Conservation (phyloP, 352 stramenopile species). For the Blastocystis sp. region DNA sequence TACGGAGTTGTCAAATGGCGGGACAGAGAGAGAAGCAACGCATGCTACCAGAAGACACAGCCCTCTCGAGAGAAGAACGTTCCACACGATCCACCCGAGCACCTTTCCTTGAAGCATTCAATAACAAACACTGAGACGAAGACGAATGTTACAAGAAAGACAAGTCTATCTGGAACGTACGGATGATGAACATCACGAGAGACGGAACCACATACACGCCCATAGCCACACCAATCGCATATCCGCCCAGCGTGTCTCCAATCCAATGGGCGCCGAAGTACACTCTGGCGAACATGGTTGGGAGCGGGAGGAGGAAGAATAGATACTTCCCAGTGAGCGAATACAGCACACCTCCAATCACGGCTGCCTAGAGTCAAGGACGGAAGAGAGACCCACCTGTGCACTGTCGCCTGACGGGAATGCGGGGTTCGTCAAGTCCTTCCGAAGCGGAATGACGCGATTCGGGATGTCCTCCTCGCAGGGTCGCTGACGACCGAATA, state of each 20-base stretch:
- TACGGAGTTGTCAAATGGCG: conserved; percentile 35
- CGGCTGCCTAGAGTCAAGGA: conserved; percentile 56
- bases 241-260: conserved; percentile 65
- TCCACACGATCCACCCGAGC: background rate
- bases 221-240: conserved; percentile 54
- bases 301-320: conserved; percentile 42
- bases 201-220: conserved; percentile 61
- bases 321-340: conserved; percentile 32
- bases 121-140: conserved; percentile 45
- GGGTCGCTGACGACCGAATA: conserved; percentile 64
- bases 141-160: conserved; percentile 10
- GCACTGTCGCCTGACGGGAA: conserved; percentile 73
- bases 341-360: conserved; percentile 59
- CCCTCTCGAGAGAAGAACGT: conserved; percentile 18
- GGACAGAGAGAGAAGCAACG: background rate
- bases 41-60: background rate
- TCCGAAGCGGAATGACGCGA: conserved; percentile 59
- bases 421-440: conserved; percentile 66
- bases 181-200: conserved; percentile 24
- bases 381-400: background rate
- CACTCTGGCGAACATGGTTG: conserved; percentile 70
- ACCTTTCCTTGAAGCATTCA: background rate
- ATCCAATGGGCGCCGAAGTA: conserved; percentile 74
- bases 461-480: conserved; percentile 8
- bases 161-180: background rate